phyloP scores from a whole-genome alignment of 2,329 filamentous ascomycete genomes.

The Penicillium brevicompactum region DNA sequence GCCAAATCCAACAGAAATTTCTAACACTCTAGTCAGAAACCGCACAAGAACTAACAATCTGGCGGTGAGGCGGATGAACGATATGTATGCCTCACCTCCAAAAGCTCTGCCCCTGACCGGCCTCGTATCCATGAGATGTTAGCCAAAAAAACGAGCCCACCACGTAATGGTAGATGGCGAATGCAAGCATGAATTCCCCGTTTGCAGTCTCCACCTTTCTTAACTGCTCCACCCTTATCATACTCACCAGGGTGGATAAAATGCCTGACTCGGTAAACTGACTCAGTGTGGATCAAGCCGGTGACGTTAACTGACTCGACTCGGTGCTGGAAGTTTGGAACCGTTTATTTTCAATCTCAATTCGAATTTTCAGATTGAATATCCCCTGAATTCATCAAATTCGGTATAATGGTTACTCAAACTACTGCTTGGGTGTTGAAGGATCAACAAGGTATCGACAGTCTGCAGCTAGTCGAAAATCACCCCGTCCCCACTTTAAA shows the following conservation, averaged over 20 bases:
- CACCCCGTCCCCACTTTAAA: constrained; percentile 59
- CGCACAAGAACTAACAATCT: no score
- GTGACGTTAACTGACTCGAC: not conserved
- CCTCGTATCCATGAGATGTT: no score
- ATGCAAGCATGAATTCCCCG: no score
- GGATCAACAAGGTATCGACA: constrained; percentile 32
- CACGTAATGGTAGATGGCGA: no score
- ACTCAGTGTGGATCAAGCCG: not conserved
- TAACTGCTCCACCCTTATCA: no score
- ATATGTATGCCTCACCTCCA: no score
- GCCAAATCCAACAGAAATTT: no score
- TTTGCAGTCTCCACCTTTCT: no score
- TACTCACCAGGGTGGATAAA: not conserved
- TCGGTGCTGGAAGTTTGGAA: not conserved
- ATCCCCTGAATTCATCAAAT: not conserved
- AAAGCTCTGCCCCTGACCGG: no score
- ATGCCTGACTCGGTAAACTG: not conserved
- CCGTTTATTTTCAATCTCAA: not conserved
- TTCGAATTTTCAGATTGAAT: not conserved
- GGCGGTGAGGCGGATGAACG: no score
- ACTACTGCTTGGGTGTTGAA: constrained; percentile 27
- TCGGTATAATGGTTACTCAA: not conserved
- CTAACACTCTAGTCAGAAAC: no score
- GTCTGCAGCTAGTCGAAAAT: constrained; percentile 56
- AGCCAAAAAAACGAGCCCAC: no score